These are phyloP conservation scores for Globisporangium paddicum DNA, from an alignment of 352 stramenopile species.

Conservation along the genomic window DNA sequence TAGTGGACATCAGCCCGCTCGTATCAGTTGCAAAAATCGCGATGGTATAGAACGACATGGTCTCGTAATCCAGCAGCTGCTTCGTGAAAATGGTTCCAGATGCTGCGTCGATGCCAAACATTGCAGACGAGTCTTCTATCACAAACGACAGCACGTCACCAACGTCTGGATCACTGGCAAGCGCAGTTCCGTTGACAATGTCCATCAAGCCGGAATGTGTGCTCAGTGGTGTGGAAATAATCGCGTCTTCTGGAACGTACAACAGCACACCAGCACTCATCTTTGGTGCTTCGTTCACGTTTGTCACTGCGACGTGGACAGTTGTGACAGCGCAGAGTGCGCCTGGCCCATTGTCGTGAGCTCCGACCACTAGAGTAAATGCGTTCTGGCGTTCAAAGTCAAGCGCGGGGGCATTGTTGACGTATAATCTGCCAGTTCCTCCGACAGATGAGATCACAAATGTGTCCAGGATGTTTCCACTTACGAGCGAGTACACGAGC, in stretches of 20 bases:
- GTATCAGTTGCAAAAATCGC: background rate
- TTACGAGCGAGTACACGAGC: conserved; percentile 37
- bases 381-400: conserved; percentile 35
- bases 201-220: background rate
- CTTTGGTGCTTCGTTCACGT: conserved; percentile 26
- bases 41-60: background rate
- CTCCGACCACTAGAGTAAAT: conserved; percentile 20
- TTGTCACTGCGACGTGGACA: conserved; percentile 15
- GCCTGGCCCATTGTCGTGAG: conserved; percentile 22
- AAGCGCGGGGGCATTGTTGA: conserved; percentile 24
- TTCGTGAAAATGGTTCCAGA: conserved; percentile 1
- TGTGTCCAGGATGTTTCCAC: conserved; percentile 31
- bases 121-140: background rate
- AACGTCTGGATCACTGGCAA: background rate
- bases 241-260: conserved; percentile 24
- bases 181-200: background rate
- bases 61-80: conserved; percentile 3
- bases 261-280: conserved; percentile 8
- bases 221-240: background rate
- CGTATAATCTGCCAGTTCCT: conserved; percentile 28
- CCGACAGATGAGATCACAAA: conserved; percentile 36
- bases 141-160: background rate
- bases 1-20: background rate
- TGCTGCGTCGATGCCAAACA: background rate
- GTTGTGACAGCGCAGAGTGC: conserved; percentile 17